Evolutionary conservation across 2,329 filamentous ascomycete genomes (phyloP), one percentile per base, ranked within the genome.

Genomic region (Talaromyces sp.): DNA sequence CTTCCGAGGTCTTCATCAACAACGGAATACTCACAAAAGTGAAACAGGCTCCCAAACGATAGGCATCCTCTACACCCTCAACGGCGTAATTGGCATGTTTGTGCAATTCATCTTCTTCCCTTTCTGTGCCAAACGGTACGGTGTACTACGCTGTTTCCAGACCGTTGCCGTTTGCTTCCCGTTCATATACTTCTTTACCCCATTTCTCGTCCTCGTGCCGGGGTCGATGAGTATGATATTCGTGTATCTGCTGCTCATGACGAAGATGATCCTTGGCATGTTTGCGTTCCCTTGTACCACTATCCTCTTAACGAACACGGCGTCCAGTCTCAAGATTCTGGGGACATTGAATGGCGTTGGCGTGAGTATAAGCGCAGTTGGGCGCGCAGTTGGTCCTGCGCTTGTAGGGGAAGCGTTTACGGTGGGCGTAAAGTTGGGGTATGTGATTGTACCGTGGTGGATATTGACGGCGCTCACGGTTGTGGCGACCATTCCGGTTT

Each of bases 261-360:
- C 88, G 69, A 96, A 96, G 74, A 88, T 89, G 9, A 83, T 90
- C 61, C 85, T 84, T 42, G 86, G 88, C 64, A 95, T 96, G 66
- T 88, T 97, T 70, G 89, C 89, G 0, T 97, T 97, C 73, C 93
- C 95, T 0, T 95, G 91, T 70, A 88, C 85, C 28, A 96, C 91
- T 5, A 97, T 98, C 68, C 81, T 98, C 55, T 83, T 98, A 40
- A 97, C 93, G 31, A 97, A 97, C 76, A 91, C 88, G 9, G 92
- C 92, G 4, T 77, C 82, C 0, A 92, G 88, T 61, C 79, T 96
- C 16, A 81, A 84, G 48, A 85, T 96, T 9, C 83, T 98, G 5
- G 93, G 92, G 1, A 97, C 93, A 0, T 79, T 98, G 61, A 98
- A 98, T 71, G 95, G 93, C 2, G 87, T 96, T 65, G 93, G 92